phyloP scores from a whole-genome alignment of 2,329 filamentous ascomycete genomes.

The Epichloe coenophiala region DNA sequence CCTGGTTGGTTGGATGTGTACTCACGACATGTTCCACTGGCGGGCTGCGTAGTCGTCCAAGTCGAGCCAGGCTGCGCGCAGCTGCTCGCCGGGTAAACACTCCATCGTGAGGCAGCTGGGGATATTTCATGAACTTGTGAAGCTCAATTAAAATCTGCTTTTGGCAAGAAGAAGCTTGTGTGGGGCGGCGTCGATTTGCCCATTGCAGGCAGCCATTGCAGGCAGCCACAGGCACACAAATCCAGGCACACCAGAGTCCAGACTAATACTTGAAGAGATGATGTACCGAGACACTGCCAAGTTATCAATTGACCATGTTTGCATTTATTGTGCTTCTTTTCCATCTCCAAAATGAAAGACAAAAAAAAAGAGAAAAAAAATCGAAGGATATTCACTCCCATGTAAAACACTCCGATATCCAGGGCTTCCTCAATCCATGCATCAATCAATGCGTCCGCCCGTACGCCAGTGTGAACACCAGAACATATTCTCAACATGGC shows the following conservation, averaged over 20 bases:
- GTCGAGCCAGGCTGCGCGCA: slow-evolving; percentile 3
- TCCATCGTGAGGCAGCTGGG: background rate
- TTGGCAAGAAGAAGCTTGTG: background rate
- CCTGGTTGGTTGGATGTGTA: background rate
- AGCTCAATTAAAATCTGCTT: background rate
- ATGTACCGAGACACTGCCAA: no score
- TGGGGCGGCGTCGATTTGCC: background rate
- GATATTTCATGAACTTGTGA: no score
- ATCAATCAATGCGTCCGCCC: background rate
- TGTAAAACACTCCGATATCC: slow-evolving; percentile 7
- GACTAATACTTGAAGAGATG: no score
- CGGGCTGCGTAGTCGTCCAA: slow-evolving; percentile 1
- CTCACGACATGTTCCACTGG: slow-evolving; percentile 6
- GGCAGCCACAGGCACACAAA: no score
- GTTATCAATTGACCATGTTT: background rate
- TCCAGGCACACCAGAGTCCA: background rate
- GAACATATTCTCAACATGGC: slow-evolving; percentile 12
- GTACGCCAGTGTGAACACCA: slow-evolving; percentile 9
- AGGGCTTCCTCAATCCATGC: background rate
- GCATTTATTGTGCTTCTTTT: slow-evolving; percentile 1
- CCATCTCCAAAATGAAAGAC: slow-evolving; percentile 3
- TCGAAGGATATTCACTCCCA: slow-evolving; percentile 3
- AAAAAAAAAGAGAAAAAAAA: background rate
- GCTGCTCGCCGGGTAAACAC: background rate
- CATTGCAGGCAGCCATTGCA: no score